Evolutionary conservation across 1,139 yeast species (phyloP).

Genomic region (Hemisphaericaspora lyxosophila): DNA sequence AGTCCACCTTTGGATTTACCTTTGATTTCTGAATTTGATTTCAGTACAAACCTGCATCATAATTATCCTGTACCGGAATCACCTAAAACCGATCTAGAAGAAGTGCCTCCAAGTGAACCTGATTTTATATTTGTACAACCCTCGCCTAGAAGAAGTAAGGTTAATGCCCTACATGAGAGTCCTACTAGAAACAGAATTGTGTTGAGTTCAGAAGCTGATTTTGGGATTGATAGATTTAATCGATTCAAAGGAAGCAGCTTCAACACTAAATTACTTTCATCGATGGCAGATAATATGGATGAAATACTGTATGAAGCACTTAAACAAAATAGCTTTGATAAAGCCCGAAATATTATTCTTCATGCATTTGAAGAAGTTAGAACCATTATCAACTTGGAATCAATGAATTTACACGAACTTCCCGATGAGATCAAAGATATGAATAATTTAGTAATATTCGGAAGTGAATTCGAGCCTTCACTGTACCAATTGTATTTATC

Average conservation of each 20-base stretch:
- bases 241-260: slow-evolving; percentile 34
- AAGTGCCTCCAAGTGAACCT: slow-evolving; percentile 7
- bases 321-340: slow-evolving; percentile 16
- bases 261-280: slow-evolving; percentile 29
- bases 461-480: slow-evolving; percentile 16
- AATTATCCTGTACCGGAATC: slow-evolving; percentile 28
- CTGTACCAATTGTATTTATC: slow-evolving; percentile 39
- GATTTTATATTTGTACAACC: slow-evolving; percentile 1
- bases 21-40: slow-evolving; percentile 30
- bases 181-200: slow-evolving; percentile 15
- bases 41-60: slow-evolving; percentile 20
- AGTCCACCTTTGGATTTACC: slow-evolving; percentile 30
- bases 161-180: background rate
- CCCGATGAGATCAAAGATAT: slow-evolving; percentile 48
- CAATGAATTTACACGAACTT: slow-evolving; percentile 36
- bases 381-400: slow-evolving; percentile 36
- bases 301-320: slow-evolving; percentile 14
- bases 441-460: slow-evolving; percentile 42
- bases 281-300: slow-evolving; percentile 24
- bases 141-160: background rate
- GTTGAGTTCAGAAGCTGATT: slow-evolving; percentile 47
- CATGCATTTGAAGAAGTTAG: slow-evolving; percentile 41
- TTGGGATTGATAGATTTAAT: slow-evolving; percentile 48
- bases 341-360: slow-evolving; percentile 35
- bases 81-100: slow-evolving; percentile 15